Evolutionary conservation across 305 asterid genomes (phyloP).

Genomic region (Ajuga reptans): DNA sequence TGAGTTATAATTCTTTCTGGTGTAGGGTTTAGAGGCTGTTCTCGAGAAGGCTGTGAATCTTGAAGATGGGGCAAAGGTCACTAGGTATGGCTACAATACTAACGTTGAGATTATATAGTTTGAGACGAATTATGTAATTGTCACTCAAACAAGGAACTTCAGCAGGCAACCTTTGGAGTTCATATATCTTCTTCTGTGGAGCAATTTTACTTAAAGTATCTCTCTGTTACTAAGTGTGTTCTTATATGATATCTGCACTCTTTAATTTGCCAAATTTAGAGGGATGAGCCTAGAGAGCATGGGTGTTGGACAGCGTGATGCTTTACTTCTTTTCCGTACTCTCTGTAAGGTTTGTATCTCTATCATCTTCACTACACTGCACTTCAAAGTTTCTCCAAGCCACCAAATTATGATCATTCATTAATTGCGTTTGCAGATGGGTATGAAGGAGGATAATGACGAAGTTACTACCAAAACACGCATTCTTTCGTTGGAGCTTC

Average conservation of each 20-base stretch:
- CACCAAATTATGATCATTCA: slow-evolving; percentile 22
- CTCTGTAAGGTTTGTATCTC: slow-evolving; percentile 86
- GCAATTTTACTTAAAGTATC: slow-evolving; percentile 13
- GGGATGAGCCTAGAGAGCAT: slow-evolving; percentile 68
- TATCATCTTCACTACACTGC: slow-evolving; percentile 16
- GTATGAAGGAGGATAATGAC: slow-evolving; percentile 95
- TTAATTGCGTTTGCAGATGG: slow-evolving; percentile 64
- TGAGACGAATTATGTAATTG: slow-evolving; percentile 8
- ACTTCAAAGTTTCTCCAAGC: slow-evolving; percentile 22
- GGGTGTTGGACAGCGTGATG: slow-evolving; percentile 83
- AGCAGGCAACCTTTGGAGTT: slow-evolving; percentile 14
- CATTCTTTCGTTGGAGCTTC: slow-evolving; percentile 90
- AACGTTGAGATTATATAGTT: slow-evolving; percentile 20
- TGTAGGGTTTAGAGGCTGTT: slow-evolving; percentile 96
- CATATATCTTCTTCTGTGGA: slow-evolving; percentile 15
- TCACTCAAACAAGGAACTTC: slow-evolving; percentile 12
- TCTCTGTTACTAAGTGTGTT: slow-evolving; percentile 19
- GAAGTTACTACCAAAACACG: slow-evolving; percentile 90
- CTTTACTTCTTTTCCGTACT: slow-evolving; percentile 90
- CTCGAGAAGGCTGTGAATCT: slow-evolving; percentile 94
- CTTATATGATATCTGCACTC: slow-evolving; percentile 23
- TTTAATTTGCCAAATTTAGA: slow-evolving; percentile 39
- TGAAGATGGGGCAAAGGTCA: slow-evolving; percentile 83
- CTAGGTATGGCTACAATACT: slow-evolving; percentile 45
- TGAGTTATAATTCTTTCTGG: slow-evolving; percentile 7